Evolutionary conservation across 1,284 basidiomycete species (phyloP), one percentile per base, ranked within the genome.

Genomic region (Tilletia horrida): DNA sequence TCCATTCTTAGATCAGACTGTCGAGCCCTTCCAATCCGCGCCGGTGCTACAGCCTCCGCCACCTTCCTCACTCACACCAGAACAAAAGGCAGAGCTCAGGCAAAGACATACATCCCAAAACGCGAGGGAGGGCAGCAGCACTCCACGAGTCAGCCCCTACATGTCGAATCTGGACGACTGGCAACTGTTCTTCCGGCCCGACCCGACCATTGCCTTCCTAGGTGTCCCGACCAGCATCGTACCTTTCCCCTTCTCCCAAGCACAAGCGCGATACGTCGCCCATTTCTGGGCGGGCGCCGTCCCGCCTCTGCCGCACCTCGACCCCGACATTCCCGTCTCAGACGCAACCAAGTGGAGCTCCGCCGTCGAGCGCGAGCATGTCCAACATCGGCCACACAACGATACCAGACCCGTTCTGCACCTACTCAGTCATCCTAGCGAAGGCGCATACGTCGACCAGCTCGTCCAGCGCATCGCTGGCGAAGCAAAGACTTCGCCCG

Each of bases 81-180:
- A 14, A 3, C 1, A 31, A 25, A 8, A 29, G 23, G 16, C 9
- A 18, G 21, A 47, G 61, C 44, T 63, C 8, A 13, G 3, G 3
- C 29, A 35, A 63, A 42, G n/a, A n/a, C n/a, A n/a, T n/a, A n/a
- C n/a, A n/a, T n/a, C n/a, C n/a, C n/a, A n/a, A n/a, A n/a, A n/a
- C n/a, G n/a, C n/a, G n/a, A n/a, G n/a, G n/a, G 35, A 40, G 8
- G 21, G 31, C 35, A 8, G 3, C 13, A 44, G 18, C 1, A 21
- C 27, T 63, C n/a, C 45, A 11, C 29, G 45, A 14, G 63, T 21
- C n/a, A 27, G 25, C 48, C 52, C 73, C 2, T 64, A 42, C 31
- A 66, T 79, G 14, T 66, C 68, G 18, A 71, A 80, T 47, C 65
- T 81, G 1, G 80, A 81, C 65, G 80, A 80, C 65, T 81, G 76